Base-by-base conservation (phyloP, 1,284 basidiomycete species). In the Ganoderma lingzhi region DNA sequence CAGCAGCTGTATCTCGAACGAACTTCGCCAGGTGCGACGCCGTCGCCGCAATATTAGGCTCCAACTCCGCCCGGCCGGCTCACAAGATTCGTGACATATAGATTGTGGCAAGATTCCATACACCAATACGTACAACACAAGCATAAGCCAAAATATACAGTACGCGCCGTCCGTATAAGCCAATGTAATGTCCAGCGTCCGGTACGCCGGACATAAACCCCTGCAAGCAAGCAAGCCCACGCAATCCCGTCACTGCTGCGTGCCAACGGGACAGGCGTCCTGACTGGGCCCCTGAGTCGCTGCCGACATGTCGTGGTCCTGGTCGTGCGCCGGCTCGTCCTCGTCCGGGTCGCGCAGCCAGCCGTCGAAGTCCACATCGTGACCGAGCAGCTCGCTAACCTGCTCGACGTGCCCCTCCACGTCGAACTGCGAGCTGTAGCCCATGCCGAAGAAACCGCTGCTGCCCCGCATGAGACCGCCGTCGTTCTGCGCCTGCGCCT, bases 391-490 rank as follows among this genome's bases (percentile, higher is more conserved):
- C 70, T 83, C 83, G 64, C 79, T 84, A 17, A 85, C 81, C 69
- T 78, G 78, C 53, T 82, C 81, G 48, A 85, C 78, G 63, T 81
- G 79, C 17, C 78, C 80, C 70, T 85, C 85, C 4, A 85, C 79
- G 70, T 87, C 84, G 67, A 84, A 84, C 72, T 86, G 85, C n/a
- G 85, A 85, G 65, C 81, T 84, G 69, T 82, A 85, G 0, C 80
- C 81, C 76, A 81, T 76, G 48, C 76, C 80, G 66, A 80, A 74
- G 41, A 77, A 35, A 28, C 78, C 78, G 62, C 75, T 75, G 66
- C 75, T 75, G 61, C 70, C 75, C 64, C 75, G 71, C 62, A 67
- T 59, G 69, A 75, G 71, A 45, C 63, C 59, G 23, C 68, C 71
- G 63, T 70, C 64, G 60, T 51, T 66, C 68, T 71, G 67, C 53